These are phyloP conservation scores for Mitragyna speciosa DNA, from an alignment of 257 asterid genomes.

Conservation along the genomic window DNA sequence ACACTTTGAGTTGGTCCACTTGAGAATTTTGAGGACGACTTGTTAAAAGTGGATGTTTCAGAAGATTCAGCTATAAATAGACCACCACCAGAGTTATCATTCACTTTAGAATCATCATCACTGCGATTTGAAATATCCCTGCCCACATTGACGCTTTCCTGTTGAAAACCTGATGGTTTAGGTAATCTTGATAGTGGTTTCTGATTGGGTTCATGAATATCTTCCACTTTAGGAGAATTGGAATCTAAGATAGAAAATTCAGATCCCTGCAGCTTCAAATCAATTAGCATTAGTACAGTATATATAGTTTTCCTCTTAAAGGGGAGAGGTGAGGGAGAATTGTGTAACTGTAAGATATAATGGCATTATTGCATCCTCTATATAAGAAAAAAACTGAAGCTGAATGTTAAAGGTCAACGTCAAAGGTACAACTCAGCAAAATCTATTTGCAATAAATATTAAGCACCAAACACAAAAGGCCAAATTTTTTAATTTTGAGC, in stretches of 20 bases:
- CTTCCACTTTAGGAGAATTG: conserved; percentile 40
- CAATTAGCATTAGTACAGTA: conserved; percentile 1
- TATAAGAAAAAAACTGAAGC: neutral
- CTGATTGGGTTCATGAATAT: conserved; percentile 32
- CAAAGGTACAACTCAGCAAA: neutral
- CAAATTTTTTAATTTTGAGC: neutral
- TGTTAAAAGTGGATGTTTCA: conserved; percentile 36
- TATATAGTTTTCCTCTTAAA: neutral
- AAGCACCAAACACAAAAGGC: neutral
- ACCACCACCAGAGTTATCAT: conserved; percentile 30
- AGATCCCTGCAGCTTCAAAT: conserved; percentile 48
- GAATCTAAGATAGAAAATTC: conserved; percentile 42
- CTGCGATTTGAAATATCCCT: conserved; percentile 25
- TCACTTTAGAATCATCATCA: conserved; percentile 33
- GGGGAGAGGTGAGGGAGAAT: neutral
- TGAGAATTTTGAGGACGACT: conserved; percentile 31
- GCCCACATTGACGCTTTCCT: conserved; percentile 31
- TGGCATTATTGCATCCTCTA: neutral
- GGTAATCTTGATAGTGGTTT: conserved; percentile 32
- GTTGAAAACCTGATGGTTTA: conserved; percentile 36
- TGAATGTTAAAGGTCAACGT: neutral
- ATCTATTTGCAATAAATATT: neutral
- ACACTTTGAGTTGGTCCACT: conserved; percentile 43
- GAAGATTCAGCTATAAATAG: conserved; percentile 30
- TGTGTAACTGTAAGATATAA: neutral